Evolutionary conservation across 106 monocot genomes (phyloP).

Genomic region (Dioscorea dumetorum): DNA sequence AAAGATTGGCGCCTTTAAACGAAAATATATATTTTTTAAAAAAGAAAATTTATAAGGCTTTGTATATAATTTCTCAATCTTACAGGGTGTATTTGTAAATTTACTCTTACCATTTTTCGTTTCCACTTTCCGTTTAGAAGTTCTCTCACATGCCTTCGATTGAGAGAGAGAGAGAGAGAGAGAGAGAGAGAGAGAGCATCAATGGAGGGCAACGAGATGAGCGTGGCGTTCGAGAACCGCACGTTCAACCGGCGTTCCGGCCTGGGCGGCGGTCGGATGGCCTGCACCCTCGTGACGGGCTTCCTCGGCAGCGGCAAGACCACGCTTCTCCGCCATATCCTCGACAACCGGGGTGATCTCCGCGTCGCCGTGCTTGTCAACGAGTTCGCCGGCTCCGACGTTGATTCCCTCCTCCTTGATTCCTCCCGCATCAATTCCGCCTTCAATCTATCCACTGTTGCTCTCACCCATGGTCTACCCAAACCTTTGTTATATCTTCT

Average conservation of each 20-base stretch:
- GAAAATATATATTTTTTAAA: no score
- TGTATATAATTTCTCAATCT: no score
- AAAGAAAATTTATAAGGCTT: no score
- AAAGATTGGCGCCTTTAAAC: no score
- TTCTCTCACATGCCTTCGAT: no score
- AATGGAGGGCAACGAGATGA: conserved; percentile 37
- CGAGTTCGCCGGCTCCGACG: conserved; percentile 44
- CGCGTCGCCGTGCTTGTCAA: conserved; percentile 46
- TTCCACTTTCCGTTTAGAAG: no score
- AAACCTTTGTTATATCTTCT: background rate
- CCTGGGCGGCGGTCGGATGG: conserved; percentile 39
- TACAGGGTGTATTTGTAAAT: no score
- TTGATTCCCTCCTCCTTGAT: conserved; percentile 41
- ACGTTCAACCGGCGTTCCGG: conserved; percentile 30
- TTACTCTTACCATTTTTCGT: no score
- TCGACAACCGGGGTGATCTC: conserved; percentile 25
- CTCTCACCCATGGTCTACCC: conserved; percentile 34
- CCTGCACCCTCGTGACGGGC: conserved; percentile 44
- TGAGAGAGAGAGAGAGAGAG: background rate
- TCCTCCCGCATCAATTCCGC: conserved; percentile 38
- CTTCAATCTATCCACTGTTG: conserved; percentile 33
- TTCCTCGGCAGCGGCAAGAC: conserved; percentile 61
- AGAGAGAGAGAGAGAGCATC: background rate
- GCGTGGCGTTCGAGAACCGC: conserved; percentile 22
- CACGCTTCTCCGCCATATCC: conserved; percentile 35